A percentile compares a stretch with the other conserved stretches of the same genome.
phyloP scores from a whole-genome alignment of 176 grass and related monocot species.

The Puya raimondii region DNA sequence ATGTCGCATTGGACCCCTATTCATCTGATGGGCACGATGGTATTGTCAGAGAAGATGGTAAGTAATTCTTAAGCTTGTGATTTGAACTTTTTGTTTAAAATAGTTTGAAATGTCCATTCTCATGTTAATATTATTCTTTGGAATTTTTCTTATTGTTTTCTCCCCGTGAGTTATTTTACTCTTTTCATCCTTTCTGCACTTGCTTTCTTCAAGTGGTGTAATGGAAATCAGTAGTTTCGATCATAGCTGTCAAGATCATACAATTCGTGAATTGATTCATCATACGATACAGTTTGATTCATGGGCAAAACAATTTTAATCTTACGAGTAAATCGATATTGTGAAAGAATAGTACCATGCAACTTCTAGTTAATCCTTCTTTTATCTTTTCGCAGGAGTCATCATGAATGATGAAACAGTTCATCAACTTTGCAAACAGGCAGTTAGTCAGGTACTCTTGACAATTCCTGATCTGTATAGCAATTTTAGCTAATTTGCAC shows the following conservation, averaged over 20 bases:
- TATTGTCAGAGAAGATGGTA: slow-evolving; percentile 97
- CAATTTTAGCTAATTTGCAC: not conserved
- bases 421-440: slow-evolving; percentile 95
- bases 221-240: no score
- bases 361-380: not conserved
- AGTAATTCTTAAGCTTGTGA: slow-evolving; percentile 11
- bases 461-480: slow-evolving; percentile 1
- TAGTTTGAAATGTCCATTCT: not conserved
- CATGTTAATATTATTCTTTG: not conserved
- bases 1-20: slow-evolving; percentile 94
- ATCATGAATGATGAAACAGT: slow-evolving; percentile 98
- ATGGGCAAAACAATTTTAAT: no score
- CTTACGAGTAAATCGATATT: no score
- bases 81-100: no score
- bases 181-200: no score
- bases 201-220: no score
- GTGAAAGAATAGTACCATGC: not conserved
- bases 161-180: no score
- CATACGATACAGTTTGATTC: no score
- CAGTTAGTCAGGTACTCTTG: slow-evolving; percentile 74
- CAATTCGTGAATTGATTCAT: no score
- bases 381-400: slow-evolving; percentile 39
- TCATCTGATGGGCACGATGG: slow-evolving; percentile 98
- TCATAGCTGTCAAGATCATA: no score
- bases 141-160: not conserved